Percentiles rank a stretch among this genome's conserved stretches.
phyloP scores from a whole-genome alignment of 2,329 filamentous ascomycete genomes.

The Plenodomus lindquistii region DNA sequence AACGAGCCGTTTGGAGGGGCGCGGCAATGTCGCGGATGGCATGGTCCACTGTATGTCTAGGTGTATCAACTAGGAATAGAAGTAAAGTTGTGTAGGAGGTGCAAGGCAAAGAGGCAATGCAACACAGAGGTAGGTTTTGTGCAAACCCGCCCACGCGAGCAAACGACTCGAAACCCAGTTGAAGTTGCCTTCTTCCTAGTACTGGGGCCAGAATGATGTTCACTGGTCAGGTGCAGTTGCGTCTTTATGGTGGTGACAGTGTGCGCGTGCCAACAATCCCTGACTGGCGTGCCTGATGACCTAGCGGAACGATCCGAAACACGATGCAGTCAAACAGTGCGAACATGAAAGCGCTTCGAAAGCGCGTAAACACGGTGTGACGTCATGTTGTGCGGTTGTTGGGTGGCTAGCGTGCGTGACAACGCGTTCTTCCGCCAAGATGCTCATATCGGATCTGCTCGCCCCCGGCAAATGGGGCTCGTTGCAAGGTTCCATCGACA shows the following conservation, averaged over 20 bases:
- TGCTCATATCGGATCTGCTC: neutral
- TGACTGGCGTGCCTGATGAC: conserved; percentile 11
- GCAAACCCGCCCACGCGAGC: neutral
- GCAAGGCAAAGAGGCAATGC: neutral
- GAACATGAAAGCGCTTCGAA: neutral
- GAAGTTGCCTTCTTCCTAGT: neutral
- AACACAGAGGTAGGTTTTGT: neutral
- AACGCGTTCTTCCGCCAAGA: neutral
- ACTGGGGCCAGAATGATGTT: conserved; percentile 7
- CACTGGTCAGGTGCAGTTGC: conserved; percentile 20
- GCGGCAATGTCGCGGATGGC: conserved; percentile 6
- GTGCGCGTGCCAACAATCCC: conserved; percentile 13
- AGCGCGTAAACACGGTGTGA: neutral
- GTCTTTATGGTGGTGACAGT: conserved; percentile 11
- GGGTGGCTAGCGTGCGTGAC: neutral
- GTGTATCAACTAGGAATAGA: neutral
- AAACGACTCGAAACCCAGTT: neutral
- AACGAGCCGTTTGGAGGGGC: conserved; percentile 30
- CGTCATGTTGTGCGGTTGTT: neutral
- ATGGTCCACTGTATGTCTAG: conserved; percentile 5
- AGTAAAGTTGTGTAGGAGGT: neutral
- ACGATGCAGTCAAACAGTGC: neutral
- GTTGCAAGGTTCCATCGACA: neutral
- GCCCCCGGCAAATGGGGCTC: neutral
- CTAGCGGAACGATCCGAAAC: neutral